Evolutionary conservation across 768 basidiomycete genomes (phyloP), one percentile per base, ranked within the genome.

Genomic region (Leccinum broughii): DNA sequence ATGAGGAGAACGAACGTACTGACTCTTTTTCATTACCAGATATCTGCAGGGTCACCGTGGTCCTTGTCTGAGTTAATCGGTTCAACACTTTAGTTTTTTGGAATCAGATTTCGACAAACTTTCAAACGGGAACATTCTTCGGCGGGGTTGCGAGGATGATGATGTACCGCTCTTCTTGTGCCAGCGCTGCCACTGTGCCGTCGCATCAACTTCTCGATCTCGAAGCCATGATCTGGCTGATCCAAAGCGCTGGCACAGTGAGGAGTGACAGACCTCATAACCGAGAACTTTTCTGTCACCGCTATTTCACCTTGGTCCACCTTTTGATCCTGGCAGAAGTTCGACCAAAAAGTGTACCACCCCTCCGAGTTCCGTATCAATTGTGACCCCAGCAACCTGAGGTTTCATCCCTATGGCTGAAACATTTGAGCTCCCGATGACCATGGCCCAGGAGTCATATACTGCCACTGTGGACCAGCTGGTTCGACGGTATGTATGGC

Each of bases 361-460:
- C 6, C 6, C 20, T 26, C 24, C 30, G 22, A n/a, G 54, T 22
- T 22, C 9, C 30, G n/a, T 13, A 24, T 54, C 37, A 32, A 32
- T 35, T 28, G 20, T 32, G 52, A 30, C 30, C 4, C 20, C 14
- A 11, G 11, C 11, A 20, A 32, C 22, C 32, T 20, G 8, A 4
- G 26, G 15, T 8, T 24, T 46, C 6, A 13, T 34, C 13, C 34
- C 24, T 13, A 57, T 51, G 48, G 41, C 49, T 17, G 55, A 49
- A 9, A 32, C 4, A 26, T 15, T 26, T 55, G 32, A 10, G 35
- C 57, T 28, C 34, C 49, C 22, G 52, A 54, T 20, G 61, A 62
- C 26, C 49, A 60, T 30, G 54, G 51, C 26, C 30, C 32, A 30
- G 59, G 30, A 24, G 61, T 62, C 50, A 10, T 37, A 3, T 46